Base-by-base conservation (phyloP, 208 protist species). In the Kentomonas sorsogonicus region DNA sequence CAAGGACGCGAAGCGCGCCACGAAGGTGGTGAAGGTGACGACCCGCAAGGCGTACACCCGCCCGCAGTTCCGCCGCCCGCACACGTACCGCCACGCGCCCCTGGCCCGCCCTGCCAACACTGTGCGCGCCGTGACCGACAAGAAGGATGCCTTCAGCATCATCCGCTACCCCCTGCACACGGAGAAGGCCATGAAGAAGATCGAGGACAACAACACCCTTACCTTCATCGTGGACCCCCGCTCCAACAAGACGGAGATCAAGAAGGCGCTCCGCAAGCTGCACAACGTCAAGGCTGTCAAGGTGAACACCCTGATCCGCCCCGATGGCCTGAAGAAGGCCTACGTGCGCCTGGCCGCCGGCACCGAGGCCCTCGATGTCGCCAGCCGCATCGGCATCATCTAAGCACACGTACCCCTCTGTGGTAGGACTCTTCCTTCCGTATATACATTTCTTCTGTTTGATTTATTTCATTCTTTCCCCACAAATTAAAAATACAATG, bases 181-280 rank as follows among this genome's bases (percentile, higher is more conserved):
- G 22, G 98, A 99, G 73, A 96, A 95, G 69, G 97, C 97, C 48
- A 98, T 98, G 91, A 98, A 99, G 93, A 98, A 99, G 90, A 99
- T 99, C 62, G 99, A 99, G 87, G 96, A 98, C 64, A 97, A 98
- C 85, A 99, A 99, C 97, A 99, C 99, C 30, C 78, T 99, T 40
- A 98, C 98, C 64, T 99, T 99, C 89, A 98, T 99, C 65, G 96
- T 99, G 33, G 96, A 99, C 66, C 72, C 89, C 52, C 83, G 77
- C 53, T 79, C 98, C 34, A 99, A 98, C 89, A 99, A 99, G 91
- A 79, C 69, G 25, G 83, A 98, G 81, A 99, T 99, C 83, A 98
- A 97, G 74, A 82, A 97, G 57, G 98, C 98, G 43, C 95, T 99
- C 47, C 89, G 97, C 66, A 91, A 97, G 69, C 81, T 99, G 72